phyloP scores from a whole-genome alignment of 2,329 filamentous ascomycete genomes.

The Paecilomyces sp. region DNA sequence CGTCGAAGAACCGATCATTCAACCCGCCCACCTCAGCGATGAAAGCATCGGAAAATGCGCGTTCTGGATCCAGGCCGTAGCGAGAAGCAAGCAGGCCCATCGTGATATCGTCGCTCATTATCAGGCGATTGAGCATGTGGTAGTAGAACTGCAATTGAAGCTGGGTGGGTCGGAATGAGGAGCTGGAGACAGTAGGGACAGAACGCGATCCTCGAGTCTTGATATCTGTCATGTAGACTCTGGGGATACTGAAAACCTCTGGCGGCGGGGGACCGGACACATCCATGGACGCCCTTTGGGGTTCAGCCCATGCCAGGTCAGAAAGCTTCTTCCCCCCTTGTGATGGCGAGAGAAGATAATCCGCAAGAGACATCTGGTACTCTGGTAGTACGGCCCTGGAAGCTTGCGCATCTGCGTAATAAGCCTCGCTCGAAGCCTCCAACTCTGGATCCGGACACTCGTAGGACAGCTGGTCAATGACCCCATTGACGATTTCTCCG shows the following conservation, averaged over 20 bases:
- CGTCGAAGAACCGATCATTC: constrained; percentile 59
- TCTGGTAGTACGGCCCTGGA: constrained; percentile 31
- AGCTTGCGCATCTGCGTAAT: constrained; percentile 29
- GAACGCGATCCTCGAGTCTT: constrained; percentile 67
- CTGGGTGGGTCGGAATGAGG: constrained; percentile 64
- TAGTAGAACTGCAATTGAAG: constrained; percentile 91
- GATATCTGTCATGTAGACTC: constrained; percentile 75
- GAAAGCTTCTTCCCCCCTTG: constrained; percentile 27
- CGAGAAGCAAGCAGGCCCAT: constrained; percentile 62
- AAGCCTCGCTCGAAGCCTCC: constrained; percentile 51
- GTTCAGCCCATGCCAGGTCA: constrained; percentile 18
- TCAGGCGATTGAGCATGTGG: constrained; percentile 67
- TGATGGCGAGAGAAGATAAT: constrained; percentile 35
- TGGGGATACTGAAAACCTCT: constrained; percentile 18
- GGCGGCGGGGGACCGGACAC: background rate
- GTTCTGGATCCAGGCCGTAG: constrained; percentile 60
- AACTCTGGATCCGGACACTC: constrained; percentile 66
- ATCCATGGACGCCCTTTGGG: constrained; percentile 7
- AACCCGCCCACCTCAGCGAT: constrained; percentile 65
- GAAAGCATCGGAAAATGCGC: constrained; percentile 69
- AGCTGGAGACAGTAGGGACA: constrained; percentile 52
- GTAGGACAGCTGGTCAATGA: constrained; percentile 81
- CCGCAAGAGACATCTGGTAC: constrained; percentile 39
- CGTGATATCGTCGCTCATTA: constrained; percentile 60
- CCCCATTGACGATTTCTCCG: constrained; percentile 74